Evolutionary conservation across 305 asterid genomes (phyloP).

Genomic region (Striga hermonthica): DNA sequence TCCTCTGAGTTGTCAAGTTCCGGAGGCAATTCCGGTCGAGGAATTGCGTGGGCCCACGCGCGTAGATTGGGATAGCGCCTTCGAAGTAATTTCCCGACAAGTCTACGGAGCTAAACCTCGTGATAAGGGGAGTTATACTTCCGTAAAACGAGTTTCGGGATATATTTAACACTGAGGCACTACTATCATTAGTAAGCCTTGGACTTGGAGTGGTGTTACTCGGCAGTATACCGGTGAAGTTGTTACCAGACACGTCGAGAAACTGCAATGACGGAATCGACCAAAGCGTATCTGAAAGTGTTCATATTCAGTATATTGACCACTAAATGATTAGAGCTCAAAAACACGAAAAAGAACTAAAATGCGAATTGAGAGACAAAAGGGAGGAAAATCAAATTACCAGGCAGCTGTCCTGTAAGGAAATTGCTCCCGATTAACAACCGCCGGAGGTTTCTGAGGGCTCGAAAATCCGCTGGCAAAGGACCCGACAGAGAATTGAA

Average conservation of each 20-base stretch:
- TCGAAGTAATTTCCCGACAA: constrained; percentile 67
- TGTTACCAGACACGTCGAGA: constrained; percentile 42
- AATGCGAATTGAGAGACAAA: constrained; percentile 46
- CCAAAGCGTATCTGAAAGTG: constrained; percentile 39
- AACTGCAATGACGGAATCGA: constrained; percentile 40
- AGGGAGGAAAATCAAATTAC: constrained; percentile 41
- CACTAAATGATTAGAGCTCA: constrained; percentile 41
- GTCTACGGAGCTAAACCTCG: constrained; percentile 54
- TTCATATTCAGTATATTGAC: constrained; percentile 5
- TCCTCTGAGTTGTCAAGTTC: constrained; percentile 54
- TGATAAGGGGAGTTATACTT: constrained; percentile 44
- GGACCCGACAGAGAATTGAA: constrained; percentile 58
- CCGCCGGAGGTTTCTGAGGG: constrained; percentile 51
- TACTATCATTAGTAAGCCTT: constrained; percentile 26
- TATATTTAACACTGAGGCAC: constrained; percentile 47
- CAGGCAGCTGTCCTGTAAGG: constrained; percentile 52
- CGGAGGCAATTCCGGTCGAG: constrained; percentile 62
- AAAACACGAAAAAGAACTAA: constrained; percentile 28
- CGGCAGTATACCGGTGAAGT: constrained; percentile 53
- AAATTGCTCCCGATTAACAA: constrained; percentile 46
- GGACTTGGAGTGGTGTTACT: constrained; percentile 31
- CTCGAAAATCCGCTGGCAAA: constrained; percentile 50
- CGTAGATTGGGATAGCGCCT: constrained; percentile 61
- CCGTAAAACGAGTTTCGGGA: constrained; percentile 71
- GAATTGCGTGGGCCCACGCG: constrained; percentile 37